Conservation (phyloP, 441 rosid genomes). For the Cnidoscolus chayamansa region DNA sequence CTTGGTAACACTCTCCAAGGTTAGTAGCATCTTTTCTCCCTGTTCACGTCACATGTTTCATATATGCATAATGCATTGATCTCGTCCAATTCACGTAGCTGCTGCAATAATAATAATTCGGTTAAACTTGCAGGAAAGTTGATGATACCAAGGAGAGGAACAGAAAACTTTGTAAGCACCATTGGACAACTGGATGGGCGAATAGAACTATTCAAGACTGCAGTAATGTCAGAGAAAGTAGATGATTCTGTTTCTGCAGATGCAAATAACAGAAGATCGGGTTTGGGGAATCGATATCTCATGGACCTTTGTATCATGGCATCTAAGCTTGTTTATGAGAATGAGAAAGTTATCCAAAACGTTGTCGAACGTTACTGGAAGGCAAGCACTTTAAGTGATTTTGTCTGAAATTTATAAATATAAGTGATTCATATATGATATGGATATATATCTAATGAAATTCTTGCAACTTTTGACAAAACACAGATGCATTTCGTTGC, state of each 20-base stretch:
- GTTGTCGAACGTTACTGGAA: not conserved
- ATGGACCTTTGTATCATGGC: constrained; percentile 8
- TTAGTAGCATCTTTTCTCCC: not conserved
- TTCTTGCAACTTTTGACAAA: not conserved
- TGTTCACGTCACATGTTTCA: not conserved
- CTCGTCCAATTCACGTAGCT: too few relatives aligned
- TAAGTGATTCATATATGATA: too few relatives aligned
- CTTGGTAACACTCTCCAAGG: constrained; percentile 2
- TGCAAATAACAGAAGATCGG: not conserved
- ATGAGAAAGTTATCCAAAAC: not conserved
- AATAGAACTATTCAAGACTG: constrained; percentile 39
- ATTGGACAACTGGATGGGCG: constrained; percentile 72
- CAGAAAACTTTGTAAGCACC: constrained; percentile 51
- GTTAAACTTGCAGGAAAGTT: constrained; percentile 43
- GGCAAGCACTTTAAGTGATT: not conserved
- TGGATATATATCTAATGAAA: not conserved
- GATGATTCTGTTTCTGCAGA: constrained; percentile 26
- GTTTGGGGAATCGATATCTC: not conserved
- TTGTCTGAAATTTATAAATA: too few relatives aligned
- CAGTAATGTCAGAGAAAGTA: constrained; percentile 29
- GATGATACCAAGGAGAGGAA: constrained; percentile 52
- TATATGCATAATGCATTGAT: too few relatives aligned
- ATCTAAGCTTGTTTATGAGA: constrained; percentile 5
- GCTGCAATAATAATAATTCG: too few relatives aligned
- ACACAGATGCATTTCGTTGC: not conserved